Evolutionary conservation across 805 yeast species (phyloP), one percentile per base, ranked within the genome.

Genomic region (Candida dendrica): DNA sequence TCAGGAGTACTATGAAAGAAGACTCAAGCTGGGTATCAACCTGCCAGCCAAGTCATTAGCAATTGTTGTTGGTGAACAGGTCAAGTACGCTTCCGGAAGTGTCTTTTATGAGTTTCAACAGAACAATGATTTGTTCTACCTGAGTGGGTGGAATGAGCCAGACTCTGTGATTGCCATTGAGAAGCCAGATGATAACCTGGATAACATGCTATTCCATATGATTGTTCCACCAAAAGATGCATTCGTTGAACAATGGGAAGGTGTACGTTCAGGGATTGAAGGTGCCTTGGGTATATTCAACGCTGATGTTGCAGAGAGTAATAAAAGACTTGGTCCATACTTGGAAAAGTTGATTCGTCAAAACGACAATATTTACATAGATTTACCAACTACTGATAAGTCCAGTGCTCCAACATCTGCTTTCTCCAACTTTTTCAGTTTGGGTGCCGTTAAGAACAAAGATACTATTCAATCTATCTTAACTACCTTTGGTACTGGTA

Each of bases 61-160:
- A 0, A 77, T 93, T 18, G 60, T 90, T 8, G 78, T 83, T 1
- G 95, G 97, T 1, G 74, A 75, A 53, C 69, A 74, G 32, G 68
- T 83, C 9, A 85, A 86, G 58, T 88, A 69, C 61, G 86, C 95
- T 9, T 81, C 96, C 1, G 96, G 96, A 1, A 77, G 91, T 9
- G 98, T 91, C 1, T 93, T 93, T 54, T 81, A 90, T 57, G 84
- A 84, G 32, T 93, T 93, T 58, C 95, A 91, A 56, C 99, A 93
- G 64, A 84, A 90, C 57, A 91, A 85, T 41, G 89, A 93, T 58
- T 68, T 93, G 17, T 90, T 66, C 62, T 91, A 91, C 59, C 62
- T 91, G 45, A 83, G 95, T 2, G 98, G 98, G 3, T 89, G 95
- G 87, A 74, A 85, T 46, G 97, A 90, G 56, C 96, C 97, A 3